phyloP scores from a whole-genome alignment of 2,329 filamentous ascomycete genomes.

The Dactylellina leptospora region DNA sequence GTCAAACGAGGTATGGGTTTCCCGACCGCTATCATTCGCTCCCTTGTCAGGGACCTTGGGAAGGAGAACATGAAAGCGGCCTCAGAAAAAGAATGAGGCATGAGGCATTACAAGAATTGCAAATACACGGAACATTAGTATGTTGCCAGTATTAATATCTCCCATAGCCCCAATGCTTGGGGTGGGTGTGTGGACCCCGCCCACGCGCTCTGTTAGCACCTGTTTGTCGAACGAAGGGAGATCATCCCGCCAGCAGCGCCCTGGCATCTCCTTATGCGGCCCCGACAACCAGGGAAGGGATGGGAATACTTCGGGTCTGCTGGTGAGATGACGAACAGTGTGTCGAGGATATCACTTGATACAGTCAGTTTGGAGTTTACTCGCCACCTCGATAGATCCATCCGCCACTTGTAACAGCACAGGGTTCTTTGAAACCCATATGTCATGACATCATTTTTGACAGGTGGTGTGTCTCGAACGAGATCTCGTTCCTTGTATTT shows the following conservation, averaged over 20 bases:
- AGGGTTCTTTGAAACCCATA: too few relatives aligned
- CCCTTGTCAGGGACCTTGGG: background rate
- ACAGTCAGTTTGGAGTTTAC: background rate
- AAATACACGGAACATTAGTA: conserved; percentile 9
- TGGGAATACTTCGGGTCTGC: too few relatives aligned
- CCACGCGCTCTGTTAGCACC: background rate
- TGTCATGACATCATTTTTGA: too few relatives aligned
- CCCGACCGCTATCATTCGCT: background rate
- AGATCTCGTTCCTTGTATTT: too few relatives aligned
- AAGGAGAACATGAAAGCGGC: background rate
- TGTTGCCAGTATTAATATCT: conserved; percentile 3
- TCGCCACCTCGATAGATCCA: too few relatives aligned
- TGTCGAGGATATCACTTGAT: background rate
- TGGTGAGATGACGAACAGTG: conserved; percentile 15
- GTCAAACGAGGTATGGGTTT: conserved; percentile 4
- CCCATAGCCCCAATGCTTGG: conserved; percentile 24
- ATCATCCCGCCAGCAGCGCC: conserved; percentile 23
- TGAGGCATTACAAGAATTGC: conserved; percentile 20
- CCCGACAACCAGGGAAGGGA: conserved; percentile 40
- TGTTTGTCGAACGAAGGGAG: conserved; percentile 22
- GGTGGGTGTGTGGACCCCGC: conserved; percentile 1
- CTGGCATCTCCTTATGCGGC: conserved; percentile 7
- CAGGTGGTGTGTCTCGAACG: too few relatives aligned
- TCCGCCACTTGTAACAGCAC: too few relatives aligned
- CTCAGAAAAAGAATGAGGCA: too few relatives aligned